These are phyloP conservation scores for Solanum corneliomulleri DNA, from an alignment of 257 asterid genomes.

Conservation along the genomic window DNA sequence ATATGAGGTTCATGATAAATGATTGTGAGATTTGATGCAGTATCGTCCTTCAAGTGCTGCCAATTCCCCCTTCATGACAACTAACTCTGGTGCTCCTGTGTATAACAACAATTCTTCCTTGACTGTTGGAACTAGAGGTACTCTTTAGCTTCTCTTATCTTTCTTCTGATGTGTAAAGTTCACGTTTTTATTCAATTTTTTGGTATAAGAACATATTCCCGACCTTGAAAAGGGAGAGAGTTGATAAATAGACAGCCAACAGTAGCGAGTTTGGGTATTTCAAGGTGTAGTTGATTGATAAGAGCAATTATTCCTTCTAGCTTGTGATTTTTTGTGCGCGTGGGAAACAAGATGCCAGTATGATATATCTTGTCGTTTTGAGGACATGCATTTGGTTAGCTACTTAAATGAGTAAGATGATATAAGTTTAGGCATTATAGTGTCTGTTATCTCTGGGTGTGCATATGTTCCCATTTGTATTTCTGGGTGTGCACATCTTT, in stretches of 20 bases:
- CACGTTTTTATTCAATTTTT: not conserved
- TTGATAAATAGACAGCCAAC: not conserved
- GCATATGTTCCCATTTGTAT: not conserved
- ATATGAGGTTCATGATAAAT: not conserved
- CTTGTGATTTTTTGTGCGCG: not conserved
- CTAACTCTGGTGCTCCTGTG: slow-evolving; percentile 84
- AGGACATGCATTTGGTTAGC: not conserved
- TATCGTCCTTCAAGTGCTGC: slow-evolving; percentile 74
- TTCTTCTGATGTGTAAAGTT: not conserved
- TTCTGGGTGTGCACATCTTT: not conserved
- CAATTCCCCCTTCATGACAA: slow-evolving; percentile 70
- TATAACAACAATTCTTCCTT: slow-evolving; percentile 78
- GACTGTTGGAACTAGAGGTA: slow-evolving; percentile 86
- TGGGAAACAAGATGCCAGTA: not conserved
- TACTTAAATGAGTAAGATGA: not conserved
- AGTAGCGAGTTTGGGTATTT: not conserved
- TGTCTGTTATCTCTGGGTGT: not conserved
- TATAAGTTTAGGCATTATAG: not conserved
- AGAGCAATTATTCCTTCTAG: not conserved
- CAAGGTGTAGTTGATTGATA: not conserved
- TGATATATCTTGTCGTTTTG: not conserved
- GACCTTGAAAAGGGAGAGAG: not conserved
- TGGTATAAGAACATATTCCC: not conserved
- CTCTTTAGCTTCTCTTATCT: not conserved
- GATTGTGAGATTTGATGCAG: slow-evolving; percentile 34